A percentile compares a stretch with the other conserved stretches of the same genome.
Evolutionary conservation across 1,284 basidiomycete species (phyloP).

Genomic region (Puccinia triticina): DNA sequence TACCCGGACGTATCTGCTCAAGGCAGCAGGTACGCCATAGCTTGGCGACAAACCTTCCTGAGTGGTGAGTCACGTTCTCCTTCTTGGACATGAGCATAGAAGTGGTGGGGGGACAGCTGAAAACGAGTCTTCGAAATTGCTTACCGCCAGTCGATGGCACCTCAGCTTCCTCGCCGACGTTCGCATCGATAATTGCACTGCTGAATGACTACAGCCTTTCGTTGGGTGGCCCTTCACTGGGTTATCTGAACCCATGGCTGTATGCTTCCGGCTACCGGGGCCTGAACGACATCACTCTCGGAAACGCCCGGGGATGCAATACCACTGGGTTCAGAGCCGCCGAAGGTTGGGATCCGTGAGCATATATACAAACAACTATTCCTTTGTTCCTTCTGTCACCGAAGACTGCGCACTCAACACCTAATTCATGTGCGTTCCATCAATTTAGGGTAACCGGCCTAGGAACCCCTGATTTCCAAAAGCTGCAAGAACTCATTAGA

Average conservation of each 20-base stretch:
- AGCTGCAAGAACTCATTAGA: slow-evolving; percentile 31
- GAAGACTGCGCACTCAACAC: neutral
- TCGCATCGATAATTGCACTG: slow-evolving; percentile 65
- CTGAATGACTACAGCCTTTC: slow-evolving; percentile 67
- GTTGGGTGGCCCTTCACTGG: slow-evolving; percentile 63
- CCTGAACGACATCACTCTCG: slow-evolving; percentile 65
- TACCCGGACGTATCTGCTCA: slow-evolving; percentile 60
- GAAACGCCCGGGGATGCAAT: slow-evolving; percentile 59
- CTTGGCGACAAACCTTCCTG: slow-evolving; percentile 51
- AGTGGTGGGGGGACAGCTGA: neutral
- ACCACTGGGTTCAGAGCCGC: slow-evolving; percentile 31
- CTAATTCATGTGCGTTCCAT: neutral
- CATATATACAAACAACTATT: neutral
- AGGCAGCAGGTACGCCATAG: slow-evolving; percentile 54
- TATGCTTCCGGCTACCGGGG: slow-evolving; percentile 60
- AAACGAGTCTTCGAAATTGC: neutral
- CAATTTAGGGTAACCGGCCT: slow-evolving; percentile 43
- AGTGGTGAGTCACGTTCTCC: slow-evolving; percentile 19
- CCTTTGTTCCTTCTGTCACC: neutral
- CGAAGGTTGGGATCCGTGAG: slow-evolving; percentile 51
- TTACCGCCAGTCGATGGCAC: slow-evolving; percentile 64
- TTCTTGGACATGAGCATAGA: neutral
- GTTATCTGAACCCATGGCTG: slow-evolving; percentile 65
- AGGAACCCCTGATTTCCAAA: slow-evolving; percentile 45
- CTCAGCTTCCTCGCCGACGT: slow-evolving; percentile 66